Percentiles rank a stretch among this genome's conserved stretches.
Evolutionary conservation across 345 rosid genomes (phyloP).

Genomic region (Eucalyptus decipiens): DNA sequence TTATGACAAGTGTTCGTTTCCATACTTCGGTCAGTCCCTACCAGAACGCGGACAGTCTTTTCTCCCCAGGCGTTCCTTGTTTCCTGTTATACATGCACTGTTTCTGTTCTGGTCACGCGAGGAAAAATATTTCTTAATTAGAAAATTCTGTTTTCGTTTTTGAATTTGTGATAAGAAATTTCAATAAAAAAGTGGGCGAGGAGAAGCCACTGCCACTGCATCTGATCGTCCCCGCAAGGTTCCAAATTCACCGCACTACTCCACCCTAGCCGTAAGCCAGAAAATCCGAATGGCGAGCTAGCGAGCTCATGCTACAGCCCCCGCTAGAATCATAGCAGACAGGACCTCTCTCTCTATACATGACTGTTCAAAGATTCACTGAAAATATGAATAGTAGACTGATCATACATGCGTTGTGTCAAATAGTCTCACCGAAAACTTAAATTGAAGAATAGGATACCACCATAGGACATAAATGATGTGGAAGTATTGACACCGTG

Average conservation of each 20-base stretch:
- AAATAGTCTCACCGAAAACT: not conserved
- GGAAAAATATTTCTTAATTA: not conserved
- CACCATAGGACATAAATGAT: too few relatives aligned
- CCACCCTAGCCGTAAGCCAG: not conserved
- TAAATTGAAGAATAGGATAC: not conserved
- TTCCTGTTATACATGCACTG: not conserved
- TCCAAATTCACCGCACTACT: not conserved
- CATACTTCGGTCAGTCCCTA: not conserved
- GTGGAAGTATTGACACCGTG: not conserved
- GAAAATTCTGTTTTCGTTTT: not conserved
- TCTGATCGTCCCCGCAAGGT: not conserved
- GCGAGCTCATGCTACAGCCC: not conserved
- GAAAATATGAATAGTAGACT: not conserved
- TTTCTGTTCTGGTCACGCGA: not conserved
- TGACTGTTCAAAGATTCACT: not conserved
- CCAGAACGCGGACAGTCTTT: not conserved
- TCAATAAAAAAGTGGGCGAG: not conserved
- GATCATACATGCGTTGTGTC: fast-evolving
- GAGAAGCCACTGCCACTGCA: not conserved
- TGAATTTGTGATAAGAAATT: not conserved
- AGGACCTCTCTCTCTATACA: not conserved
- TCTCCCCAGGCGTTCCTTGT: not conserved
- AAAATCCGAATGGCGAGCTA: not conserved
- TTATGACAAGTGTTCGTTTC: not conserved
- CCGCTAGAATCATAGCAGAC: not conserved